Evolutionary conservation across 176 grass and related monocot genomes (phyloP).

Genomic region (Aegilops umbellulata): DNA sequence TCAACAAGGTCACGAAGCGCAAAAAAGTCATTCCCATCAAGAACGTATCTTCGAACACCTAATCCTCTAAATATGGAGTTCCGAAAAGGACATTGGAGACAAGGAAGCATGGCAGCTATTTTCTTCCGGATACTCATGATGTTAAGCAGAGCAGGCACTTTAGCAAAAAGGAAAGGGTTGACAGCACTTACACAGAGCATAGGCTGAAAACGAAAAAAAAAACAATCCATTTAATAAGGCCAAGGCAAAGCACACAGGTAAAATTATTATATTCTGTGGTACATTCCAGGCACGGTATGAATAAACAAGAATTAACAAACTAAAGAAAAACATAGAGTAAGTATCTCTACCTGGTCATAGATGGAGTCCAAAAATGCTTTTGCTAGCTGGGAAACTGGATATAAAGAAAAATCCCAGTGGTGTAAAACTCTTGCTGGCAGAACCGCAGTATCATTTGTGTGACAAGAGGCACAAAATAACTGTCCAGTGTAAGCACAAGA

Average conservation of each 20-base stretch:
- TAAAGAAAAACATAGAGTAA: conserved; percentile 1
- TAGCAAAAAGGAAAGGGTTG: conserved; percentile 93
- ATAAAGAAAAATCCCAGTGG: conserved; percentile 87
- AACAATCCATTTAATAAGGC: conserved; percentile 17
- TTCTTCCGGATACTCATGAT: conserved; percentile 93
- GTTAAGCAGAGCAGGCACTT: conserved; percentile 89
- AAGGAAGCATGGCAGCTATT: conserved; percentile 90
- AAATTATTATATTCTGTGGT: neutral
- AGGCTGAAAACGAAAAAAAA: conserved; percentile 64
- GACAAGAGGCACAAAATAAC: conserved; percentile 87
- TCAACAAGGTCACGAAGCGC: conserved; percentile 93
- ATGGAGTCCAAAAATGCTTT: conserved; percentile 98
- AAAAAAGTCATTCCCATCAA: conserved; percentile 99
- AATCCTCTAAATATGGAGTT: conserved; percentile 80
- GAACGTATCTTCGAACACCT: conserved; percentile 72
- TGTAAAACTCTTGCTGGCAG: conserved; percentile 84
- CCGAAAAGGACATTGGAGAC: conserved; percentile 82
- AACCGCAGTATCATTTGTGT: conserved; percentile 87
- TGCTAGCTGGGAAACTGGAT: conserved; percentile 87
- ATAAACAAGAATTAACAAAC: neutral
- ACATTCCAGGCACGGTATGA: neutral
- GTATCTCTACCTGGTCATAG: conserved; percentile 70
- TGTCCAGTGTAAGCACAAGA: conserved; percentile 90
- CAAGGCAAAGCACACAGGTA: neutral
- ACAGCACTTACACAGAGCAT: conserved; percentile 99